Evolutionary conservation across 2,329 filamentous ascomycete species (phyloP), one percentile per base, ranked within the genome.

Genomic region (Xylaria sp.): DNA sequence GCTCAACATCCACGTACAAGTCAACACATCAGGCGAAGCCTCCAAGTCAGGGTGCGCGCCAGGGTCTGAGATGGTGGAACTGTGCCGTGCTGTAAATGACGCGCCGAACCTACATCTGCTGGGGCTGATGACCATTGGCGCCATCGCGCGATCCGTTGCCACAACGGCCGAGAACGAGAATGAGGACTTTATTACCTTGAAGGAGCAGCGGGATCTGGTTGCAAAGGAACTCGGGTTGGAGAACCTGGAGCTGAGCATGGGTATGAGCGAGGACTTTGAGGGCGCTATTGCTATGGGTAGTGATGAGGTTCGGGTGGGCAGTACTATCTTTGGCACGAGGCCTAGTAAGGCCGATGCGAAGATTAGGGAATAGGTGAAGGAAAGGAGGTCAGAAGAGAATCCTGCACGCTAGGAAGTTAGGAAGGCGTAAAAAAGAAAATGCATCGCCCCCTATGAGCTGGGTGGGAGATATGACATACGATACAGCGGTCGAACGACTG

Each of bases 191-290:
- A 79, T 89, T 4, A 79, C 82, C 4, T 80, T 99, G 77, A 84
- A 83, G 59, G 86, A 91, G 76, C 90, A 92, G 78, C 84, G 93
- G 65, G 92, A 97, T 78, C 80, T 88, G 15, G 89, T 97, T 2
- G 87, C 85, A 2, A 77, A 81, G 76, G 90, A 90, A 73, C 76
- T 94, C 60, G 88, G 84, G 0, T 73, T 89, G 48, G 78, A 83
- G 31, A 42, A 77, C 77, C 78, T 97, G 75, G 94, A 97, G 83
- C 80, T 98, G 81, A 97, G 94, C 81, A 99, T 99, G 95, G 95
- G 95, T 6, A 99, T 99, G 96, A 97, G 94, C 78, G 90, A 93
- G 77, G 96, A 99, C 80, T 99, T 95, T 79, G 94, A 97, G 83
- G 92, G 91, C 7, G 96, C 96, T 0, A 90, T 98, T 76, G 82